Conservation (phyloP, 495 filamentous ascomycete species). For the Talaromyces stipitatus region DNA sequence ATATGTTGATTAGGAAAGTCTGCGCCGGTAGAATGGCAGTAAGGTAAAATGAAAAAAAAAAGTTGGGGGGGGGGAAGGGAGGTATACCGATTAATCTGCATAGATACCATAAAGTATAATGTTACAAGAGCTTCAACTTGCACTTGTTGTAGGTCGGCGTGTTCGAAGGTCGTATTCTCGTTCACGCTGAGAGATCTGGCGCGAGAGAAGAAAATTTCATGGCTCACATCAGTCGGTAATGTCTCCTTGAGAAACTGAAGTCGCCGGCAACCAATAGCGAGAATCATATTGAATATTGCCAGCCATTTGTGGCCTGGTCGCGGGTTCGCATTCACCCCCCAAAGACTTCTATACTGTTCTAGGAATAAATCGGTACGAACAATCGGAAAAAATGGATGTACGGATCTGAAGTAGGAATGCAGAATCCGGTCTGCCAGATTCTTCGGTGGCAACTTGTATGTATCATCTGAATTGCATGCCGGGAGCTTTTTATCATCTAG, state of each 20-base stretch:
- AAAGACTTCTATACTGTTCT: constrained; percentile 34
- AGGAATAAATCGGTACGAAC: constrained; percentile 35
- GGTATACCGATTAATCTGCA: constrained; percentile 53
- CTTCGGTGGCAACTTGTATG: constrained; percentile 41
- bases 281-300: constrained; percentile 55
- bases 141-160: constrained; percentile 8
- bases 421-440: constrained; percentile 45
- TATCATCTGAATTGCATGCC: constrained; percentile 32
- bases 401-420: constrained; percentile 45
- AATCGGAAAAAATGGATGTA: constrained; percentile 51
- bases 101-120: constrained; percentile 51
- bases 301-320: constrained; percentile 40
- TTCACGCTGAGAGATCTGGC: constrained; percentile 4
- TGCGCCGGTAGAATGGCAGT: neutral
- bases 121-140: constrained; percentile 34
- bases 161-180: neutral
- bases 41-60: neutral
- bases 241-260: constrained; percentile 27
- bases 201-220: constrained; percentile 6
- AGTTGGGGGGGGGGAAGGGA: too few species aligned
- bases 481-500: constrained; percentile 46
- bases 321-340: constrained; percentile 6
- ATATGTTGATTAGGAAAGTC: neutral
- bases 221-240: constrained; percentile 13
- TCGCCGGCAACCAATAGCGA: constrained; percentile 52